phyloP scores from a whole-genome alignment of 176 grass and related monocot species.

The Bromus sterilis region DNA sequence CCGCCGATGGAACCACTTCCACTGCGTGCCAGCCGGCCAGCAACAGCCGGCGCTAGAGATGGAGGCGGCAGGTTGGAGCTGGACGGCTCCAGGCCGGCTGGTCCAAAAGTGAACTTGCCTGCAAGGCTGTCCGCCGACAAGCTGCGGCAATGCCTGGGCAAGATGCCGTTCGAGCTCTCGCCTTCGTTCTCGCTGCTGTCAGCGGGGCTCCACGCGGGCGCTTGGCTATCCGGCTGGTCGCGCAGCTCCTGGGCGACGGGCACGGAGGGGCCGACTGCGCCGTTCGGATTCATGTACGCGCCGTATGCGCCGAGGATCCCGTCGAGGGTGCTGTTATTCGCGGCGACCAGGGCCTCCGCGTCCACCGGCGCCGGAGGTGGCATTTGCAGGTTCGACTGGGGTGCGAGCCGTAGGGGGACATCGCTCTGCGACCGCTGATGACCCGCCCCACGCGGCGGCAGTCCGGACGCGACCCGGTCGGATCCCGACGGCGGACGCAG shows the following conservation, averaged over 20 bases:
- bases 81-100: conserved; percentile 20
- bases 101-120: conserved; percentile 38
- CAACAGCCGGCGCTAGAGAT: background rate
- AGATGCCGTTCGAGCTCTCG: conserved; percentile 34
- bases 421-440: conserved; percentile 78
- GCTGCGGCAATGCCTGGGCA: conserved; percentile 58
- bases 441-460: conserved; percentile 37
- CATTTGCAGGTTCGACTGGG: background rate
- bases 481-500: background rate
- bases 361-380: background rate
- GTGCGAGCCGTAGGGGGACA: conserved; percentile 13
- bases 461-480: background rate
- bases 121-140: conserved; percentile 65
- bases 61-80: conserved; percentile 19
- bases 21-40: background rate
- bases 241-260: background rate
- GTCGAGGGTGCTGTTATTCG: conserved; percentile 18
- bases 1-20: conserved; percentile 27
- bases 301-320: conserved; percentile 45
- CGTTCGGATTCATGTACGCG: conserved; percentile 46
- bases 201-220: conserved; percentile 19
- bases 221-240: background rate
- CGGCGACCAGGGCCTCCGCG: background rate
- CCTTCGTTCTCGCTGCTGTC: conserved; percentile 66
- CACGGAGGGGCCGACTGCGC: conserved; percentile 31